A percentile compares a stretch with the other conserved stretches of the same genome.
Conservation (phyloP, 2,329 filamentous ascomycete genomes). For the Xylariaceae sp. region DNA sequence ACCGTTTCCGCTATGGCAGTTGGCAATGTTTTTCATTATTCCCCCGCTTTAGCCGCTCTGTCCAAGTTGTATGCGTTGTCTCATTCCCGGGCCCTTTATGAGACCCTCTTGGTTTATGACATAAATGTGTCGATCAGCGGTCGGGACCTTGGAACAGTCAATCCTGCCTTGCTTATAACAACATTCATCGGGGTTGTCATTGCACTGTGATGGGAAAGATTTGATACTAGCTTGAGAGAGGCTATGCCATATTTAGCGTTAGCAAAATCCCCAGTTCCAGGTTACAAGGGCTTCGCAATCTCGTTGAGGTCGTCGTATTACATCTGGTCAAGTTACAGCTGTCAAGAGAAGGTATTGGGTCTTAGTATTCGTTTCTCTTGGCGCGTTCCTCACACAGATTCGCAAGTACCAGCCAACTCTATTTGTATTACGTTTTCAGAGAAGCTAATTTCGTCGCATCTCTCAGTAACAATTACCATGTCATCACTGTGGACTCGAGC, state of each 20-base stretch:
- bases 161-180: conserved; percentile 16
- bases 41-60: neutral
- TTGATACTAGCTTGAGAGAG: conserved; percentile 12
- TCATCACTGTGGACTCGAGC: conserved; percentile 12
- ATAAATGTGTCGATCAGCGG: conserved; percentile 12
- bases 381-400: conserved; percentile 13
- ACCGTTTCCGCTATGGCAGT: conserved; percentile 3
- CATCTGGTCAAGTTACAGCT: conserved; percentile 10
- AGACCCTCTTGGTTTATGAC: conserved; percentile 15
- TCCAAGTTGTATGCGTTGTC: conserved; percentile 7
- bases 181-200: conserved; percentile 14
- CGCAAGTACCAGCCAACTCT: conserved; percentile 15
- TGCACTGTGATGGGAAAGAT: conserved; percentile 12
- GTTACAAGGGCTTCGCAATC: conserved; percentile 8
- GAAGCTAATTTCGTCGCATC: neutral
- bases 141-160: conserved; percentile 7
- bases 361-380: conserved; percentile 8
- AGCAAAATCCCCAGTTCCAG: conserved; percentile 9
- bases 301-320: conserved; percentile 17
- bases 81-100: conserved; percentile 9
- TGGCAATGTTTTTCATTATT: conserved; percentile 3
- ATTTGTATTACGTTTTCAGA: neutral
- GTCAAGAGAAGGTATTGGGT: conserved; percentile 12
- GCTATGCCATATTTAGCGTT: conserved; percentile 15
- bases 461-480: conserved; percentile 16